Base-by-base conservation (phyloP, 2,329 filamentous ascomycete genomes). In the Blastomyces silverae region DNA sequence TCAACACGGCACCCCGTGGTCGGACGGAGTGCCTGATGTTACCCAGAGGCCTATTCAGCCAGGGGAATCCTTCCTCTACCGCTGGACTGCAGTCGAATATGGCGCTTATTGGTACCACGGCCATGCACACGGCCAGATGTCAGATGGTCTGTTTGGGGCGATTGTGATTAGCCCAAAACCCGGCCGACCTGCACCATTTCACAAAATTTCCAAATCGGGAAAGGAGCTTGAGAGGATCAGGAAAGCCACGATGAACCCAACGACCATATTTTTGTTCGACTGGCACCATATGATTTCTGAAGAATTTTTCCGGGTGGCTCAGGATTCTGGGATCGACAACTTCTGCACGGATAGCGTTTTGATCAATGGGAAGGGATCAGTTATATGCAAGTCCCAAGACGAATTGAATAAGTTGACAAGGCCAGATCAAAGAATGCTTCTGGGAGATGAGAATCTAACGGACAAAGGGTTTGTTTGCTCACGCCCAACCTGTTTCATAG, bases 281-380 rank as follows among this genome's bases (percentile, higher is more conserved):
- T 82, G 80, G 74, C 79, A 78, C 17, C 82, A 84, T 66, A 73
- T 81, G 10, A 81, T 80, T 0, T 84, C 82, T 0, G 68, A 74
- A 0, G 72, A 81, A 58, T 77, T 74, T 61, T 66, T 68, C 25
- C 67, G 57, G 1, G 67, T 69, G 46, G 66, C 71, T 60, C 17
- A 67, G 28, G 61, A 66, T 28, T 68, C 69, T 28, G 69, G 70
- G 61, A 67, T 73, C 50, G 73, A 79, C 6, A 75, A 82, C 46
- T 77, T 81, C 0, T 88, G 86, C 74, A 82, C 84, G 68, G 85
- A 87, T 68, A 82, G 84, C 0, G 76, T 88, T 28, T 74, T 87
- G 2, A 75, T 88, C 64, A 87, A 88, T 64, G 86, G 85, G 28
- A 83, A 84, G 68, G 85, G 85, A 2, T 77, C 78, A 0, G 81